Percentiles rank a stretch among this genome's conserved stretches.
Evolutionary conservation across 1,284 basidiomycete species (phyloP).

Genomic region (Leucoagaricus sp.): DNA sequence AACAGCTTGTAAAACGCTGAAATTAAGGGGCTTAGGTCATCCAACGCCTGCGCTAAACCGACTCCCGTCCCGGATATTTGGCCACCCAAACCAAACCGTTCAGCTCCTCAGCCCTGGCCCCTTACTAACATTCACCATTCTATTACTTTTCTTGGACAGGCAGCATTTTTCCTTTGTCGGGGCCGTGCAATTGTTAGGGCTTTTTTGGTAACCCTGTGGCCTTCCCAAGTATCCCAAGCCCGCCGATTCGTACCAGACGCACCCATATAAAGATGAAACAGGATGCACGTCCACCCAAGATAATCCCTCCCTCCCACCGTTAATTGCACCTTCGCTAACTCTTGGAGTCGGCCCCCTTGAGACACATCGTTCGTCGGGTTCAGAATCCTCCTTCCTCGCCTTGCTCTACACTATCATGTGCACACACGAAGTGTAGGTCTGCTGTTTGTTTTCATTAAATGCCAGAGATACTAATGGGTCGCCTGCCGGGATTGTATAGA

Average conservation of each 20-base stretch:
- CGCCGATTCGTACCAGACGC: slow-evolving; percentile 9
- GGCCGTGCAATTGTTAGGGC: slow-evolving; percentile 1
- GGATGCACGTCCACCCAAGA: not conserved
- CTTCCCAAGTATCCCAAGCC: slow-evolving; percentile 12
- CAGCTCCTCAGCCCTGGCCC: not conserved
- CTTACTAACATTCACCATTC: slow-evolving; percentile 6
- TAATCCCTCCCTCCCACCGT: not conserved
- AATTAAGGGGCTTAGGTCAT: slow-evolving; percentile 6
- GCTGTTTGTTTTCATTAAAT: not conserved
- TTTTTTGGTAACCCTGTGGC: slow-evolving; percentile 9
- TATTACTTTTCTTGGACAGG: slow-evolving; percentile 8
- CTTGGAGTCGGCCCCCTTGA: not conserved
- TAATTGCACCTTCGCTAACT: not conserved
- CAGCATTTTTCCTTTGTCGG: slow-evolving; percentile 13
- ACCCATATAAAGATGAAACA: slow-evolving; percentile 16
- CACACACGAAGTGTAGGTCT: slow-evolving; percentile 56
- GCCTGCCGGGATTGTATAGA: slow-evolving; percentile 31
- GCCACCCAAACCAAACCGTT: slow-evolving; percentile 10
- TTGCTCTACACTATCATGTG: slow-evolving; percentile 44
- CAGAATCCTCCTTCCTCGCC: not conserved
- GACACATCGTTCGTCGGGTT: not conserved
- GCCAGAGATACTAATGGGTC: not conserved
- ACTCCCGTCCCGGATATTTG: slow-evolving; percentile 9
- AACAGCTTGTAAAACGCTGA: slow-evolving; percentile 7
- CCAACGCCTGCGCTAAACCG: not conserved